These are phyloP conservation scores for Plantago ovata DNA, from an alignment of 257 asterid species.

Conservation along the genomic window DNA sequence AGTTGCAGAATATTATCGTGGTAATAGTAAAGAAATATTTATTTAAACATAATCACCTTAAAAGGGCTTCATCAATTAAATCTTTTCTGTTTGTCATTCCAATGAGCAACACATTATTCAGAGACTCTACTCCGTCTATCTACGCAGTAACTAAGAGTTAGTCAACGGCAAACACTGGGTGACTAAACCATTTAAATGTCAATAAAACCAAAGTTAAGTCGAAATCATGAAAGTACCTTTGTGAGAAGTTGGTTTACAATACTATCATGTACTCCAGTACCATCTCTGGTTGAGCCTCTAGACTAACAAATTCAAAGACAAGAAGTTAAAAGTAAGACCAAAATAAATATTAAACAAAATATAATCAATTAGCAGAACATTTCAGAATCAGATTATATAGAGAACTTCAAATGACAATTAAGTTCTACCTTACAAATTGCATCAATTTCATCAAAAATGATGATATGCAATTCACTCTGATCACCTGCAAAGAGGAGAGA, in stretches of 20 bases:
- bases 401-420: slow-evolving; percentile 12
- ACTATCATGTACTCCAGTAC: slow-evolving; percentile 99
- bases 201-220: slow-evolving; percentile 17
- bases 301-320: slow-evolving; percentile 54
- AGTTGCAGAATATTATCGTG: slow-evolving; percentile 7
- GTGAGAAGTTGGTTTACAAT: slow-evolving; percentile 98
- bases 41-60: slow-evolving; percentile 58
- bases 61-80: slow-evolving; percentile 94
- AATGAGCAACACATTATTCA: slow-evolving; percentile 95
- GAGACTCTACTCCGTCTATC: slow-evolving; percentile 99
- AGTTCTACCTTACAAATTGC: slow-evolving; percentile 92
- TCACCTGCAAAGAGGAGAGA: slow-evolving; percentile 73
- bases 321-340: slow-evolving; percentile 16
- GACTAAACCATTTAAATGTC: slow-evolving; percentile 16
- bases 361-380: slow-evolving; percentile 10
- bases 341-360: slow-evolving; percentile 14
- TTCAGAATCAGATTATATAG: not conserved
- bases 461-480: slow-evolving; percentile 94
- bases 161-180: slow-evolving; percentile 20
- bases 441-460: slow-evolving; percentile 98
- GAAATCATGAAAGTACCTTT: slow-evolving; percentile 57
- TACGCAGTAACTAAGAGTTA: slow-evolving; percentile 33
- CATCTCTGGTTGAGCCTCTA: slow-evolving; percentile 98
- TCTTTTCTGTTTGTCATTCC: slow-evolving; percentile 99
- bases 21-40: slow-evolving; percentile 3